phyloP scores from a whole-genome alignment of 106 monocot genomes.

The Acorus gramineus region DNA sequence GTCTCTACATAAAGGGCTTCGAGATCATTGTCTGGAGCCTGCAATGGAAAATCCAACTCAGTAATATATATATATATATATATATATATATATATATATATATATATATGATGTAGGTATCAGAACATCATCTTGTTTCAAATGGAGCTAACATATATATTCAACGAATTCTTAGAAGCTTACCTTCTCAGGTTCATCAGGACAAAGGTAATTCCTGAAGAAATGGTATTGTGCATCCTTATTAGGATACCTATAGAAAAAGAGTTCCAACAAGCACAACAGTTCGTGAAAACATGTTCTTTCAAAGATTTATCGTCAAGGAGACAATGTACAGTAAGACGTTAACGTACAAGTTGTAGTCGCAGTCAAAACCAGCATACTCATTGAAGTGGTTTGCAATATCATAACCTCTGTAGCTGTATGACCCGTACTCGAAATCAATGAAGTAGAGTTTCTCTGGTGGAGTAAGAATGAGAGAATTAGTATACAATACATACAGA shows the following conservation, averaged over 20 bases:
- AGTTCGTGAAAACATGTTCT: not conserved
- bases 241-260: constrained; percentile 57
- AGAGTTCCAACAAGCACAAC: not conserved
- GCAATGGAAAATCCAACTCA: not conserved
- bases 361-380: constrained; percentile 86
- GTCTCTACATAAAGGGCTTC: constrained; percentile 74
- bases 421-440: constrained; percentile 99
- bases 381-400: constrained; percentile 99
- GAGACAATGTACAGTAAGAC: too few relatives aligned
- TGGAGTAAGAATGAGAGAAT: not conserved
- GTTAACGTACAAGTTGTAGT: constrained; percentile 61
- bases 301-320: not conserved
- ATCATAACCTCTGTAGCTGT: constrained; percentile 96
- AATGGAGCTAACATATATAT: too few relatives aligned
- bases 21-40: constrained; percentile 56
- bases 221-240: constrained; percentile 79
- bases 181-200: constrained; percentile 60
- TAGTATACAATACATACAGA: too few relatives aligned
- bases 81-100: too few relatives aligned
- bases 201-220: constrained; percentile 57
- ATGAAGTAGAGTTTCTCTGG: constrained; percentile 87
- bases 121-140: too few relatives aligned
- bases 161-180: too few relatives aligned
- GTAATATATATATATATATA: too few relatives aligned
- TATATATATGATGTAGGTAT: too few relatives aligned